These are phyloP conservation scores for Lentinus brumalis DNA, from an alignment of 768 basidiomycete genomes.

Conservation along the genomic window DNA sequence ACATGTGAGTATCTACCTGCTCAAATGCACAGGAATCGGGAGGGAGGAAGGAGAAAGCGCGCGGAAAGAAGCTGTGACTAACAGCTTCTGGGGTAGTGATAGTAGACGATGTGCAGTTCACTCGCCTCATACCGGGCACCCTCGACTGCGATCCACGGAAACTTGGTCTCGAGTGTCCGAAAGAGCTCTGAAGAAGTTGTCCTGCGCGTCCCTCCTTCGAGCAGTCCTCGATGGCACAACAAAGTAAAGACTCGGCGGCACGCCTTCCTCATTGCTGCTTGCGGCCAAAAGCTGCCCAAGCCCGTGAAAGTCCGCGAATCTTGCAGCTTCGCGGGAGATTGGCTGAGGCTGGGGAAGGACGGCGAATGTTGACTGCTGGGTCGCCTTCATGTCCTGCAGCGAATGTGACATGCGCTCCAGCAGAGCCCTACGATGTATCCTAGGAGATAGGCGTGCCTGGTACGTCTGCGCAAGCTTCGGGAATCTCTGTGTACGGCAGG, in stretches of 20 bases:
- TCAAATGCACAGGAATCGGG: too few relatives aligned
- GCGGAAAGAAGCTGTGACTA: too few relatives aligned
- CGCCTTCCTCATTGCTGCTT: constrained; percentile 26
- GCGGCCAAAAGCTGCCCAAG: constrained; percentile 42
- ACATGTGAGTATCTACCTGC: too few relatives aligned
- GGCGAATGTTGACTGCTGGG: constrained; percentile 56
- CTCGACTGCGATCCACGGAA: constrained; percentile 58
- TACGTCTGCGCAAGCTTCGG: constrained; percentile 63
- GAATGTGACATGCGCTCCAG: constrained; percentile 57
- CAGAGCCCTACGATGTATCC: constrained; percentile 59
- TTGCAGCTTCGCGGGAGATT: constrained; percentile 49
- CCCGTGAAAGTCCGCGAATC: constrained; percentile 47
- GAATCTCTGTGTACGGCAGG: constrained; percentile 50
- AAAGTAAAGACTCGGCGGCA: constrained; percentile 57
- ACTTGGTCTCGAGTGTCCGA: constrained; percentile 52
- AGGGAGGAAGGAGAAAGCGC: too few relatives aligned
- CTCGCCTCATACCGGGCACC: too few relatives aligned
- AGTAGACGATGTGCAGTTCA: too few relatives aligned
- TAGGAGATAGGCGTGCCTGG: constrained; percentile 62
- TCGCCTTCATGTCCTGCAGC: constrained; percentile 53
- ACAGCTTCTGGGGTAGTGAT: too few relatives aligned
- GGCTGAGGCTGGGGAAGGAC: constrained; percentile 57
- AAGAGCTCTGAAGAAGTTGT: constrained; percentile 65
- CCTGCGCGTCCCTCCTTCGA: constrained; percentile 36
- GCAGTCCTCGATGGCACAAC: constrained; percentile 61